A percentile compares a stretch with the other conserved stretches of the same genome.
These are phyloP conservation scores for Digitaria exilis DNA, from an alignment of 202 grass and related monocot genomes.

Conservation along the genomic window DNA sequence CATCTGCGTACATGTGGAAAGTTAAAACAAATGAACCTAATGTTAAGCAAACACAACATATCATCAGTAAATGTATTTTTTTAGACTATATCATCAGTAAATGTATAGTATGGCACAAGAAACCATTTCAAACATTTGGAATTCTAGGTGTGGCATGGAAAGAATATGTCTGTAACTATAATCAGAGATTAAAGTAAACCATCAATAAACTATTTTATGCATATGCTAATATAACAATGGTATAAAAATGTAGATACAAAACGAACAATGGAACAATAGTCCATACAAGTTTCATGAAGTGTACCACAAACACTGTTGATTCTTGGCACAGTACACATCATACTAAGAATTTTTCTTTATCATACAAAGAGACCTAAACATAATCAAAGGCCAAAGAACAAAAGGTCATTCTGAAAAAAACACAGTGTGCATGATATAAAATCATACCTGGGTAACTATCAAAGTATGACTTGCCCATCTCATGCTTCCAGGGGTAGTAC, in stretches of 20 bases:
- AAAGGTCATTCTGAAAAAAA: conserved; percentile 7
- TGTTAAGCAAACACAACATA: conserved; percentile 20
- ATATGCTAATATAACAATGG: conserved; percentile 11
- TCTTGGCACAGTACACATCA: background rate
- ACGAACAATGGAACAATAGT: background rate
- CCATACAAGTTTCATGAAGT: background rate
- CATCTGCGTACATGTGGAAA: background rate
- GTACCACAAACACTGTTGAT: background rate
- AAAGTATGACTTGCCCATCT: conserved; percentile 62
- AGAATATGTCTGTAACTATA: conserved; percentile 5
- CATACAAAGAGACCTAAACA: background rate
- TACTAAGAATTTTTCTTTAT: background rate
- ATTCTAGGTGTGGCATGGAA: background rate
- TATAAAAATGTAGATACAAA: background rate
- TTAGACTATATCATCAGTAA: conserved; percentile 2
- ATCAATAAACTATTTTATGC: conserved; percentile 13
- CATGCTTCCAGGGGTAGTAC: conserved; percentile 32
- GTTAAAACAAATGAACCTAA: conserved; percentile 8
- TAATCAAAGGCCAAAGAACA: conserved; percentile 27
- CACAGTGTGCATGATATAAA: conserved; percentile 14
- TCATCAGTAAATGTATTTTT: no score
- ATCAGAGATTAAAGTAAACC: background rate
- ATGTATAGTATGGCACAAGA: conserved; percentile 7
- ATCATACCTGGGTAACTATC: conserved; percentile 63
- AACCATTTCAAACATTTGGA: conserved; percentile 1